Evolutionary conservation across 768 basidiomycete genomes (phyloP), one percentile per base, ranked within the genome.

Genomic region (Termitomyces sp.): DNA sequence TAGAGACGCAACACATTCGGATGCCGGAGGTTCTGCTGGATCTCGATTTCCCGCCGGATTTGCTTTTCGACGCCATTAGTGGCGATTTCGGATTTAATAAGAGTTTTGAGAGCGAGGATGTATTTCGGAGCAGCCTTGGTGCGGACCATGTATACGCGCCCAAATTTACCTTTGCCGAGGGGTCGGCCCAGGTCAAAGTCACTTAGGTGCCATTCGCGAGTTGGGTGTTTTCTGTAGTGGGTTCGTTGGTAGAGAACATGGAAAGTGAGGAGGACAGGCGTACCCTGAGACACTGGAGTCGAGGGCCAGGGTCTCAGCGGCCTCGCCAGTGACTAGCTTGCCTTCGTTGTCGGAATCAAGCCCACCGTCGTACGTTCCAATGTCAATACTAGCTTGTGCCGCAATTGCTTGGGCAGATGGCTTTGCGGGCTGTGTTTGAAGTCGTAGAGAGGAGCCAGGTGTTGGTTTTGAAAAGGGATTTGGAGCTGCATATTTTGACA

Each of bases 81-180:
- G 50, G 98, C 84, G 65, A 99, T 89, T 70, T 99, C 97, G 45
- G 89, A 88, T 74, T 98, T 99, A 80, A 94, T 93, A 52, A 98
- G 79, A 56, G 91, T 94, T 72, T 98, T 98, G 71, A 98, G 84
- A 16, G 96, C 96, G 64, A 98, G 83, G 68, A 97, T 96, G 75
- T 91, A 98, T 54, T 86, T 83, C 0, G 94, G 93, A 53, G 86
- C 81, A 54, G 75, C 68, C 68, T 95, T 96, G 22, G 96, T 98
- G 51, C 95, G 85, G 35, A 96, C 93, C 88, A 98, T 94, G 78
- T 99, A 98, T 13, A 99, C 97, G 2, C 93, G 88, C 1, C 96
- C 97, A 61, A 98, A 99, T 74, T 98, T 98, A 48, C 97, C 97
- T 70, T 98, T 98, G 20, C 96, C 97, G 1, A 99, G 80, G 2